Base-by-base conservation (phyloP, 306 rosid genomes). In the Fagus sylvatica region DNA sequence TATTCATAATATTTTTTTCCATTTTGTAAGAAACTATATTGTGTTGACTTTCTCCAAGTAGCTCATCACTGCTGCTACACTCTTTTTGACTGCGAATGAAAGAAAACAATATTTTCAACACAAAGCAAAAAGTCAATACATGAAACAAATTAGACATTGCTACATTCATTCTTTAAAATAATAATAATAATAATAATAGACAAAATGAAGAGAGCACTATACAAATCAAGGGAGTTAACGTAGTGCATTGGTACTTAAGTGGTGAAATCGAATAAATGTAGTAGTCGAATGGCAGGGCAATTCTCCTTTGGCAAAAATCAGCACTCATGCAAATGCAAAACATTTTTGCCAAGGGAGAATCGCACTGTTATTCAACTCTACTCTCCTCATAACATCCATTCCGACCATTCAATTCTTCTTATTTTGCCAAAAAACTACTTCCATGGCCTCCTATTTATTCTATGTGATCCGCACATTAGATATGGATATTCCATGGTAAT, bases 251-350 rank as follows among this genome's bases (percentile, higher is more conserved):
- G 48, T 42, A 42, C 6, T 6, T 54, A 54, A 16, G 42, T 17
- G 7, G 16, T 59, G 69, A 33, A 15, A 62, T 12, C 1, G 42
- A 33, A 34, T 4, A 62, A 36, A 16, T 30, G 46, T 36, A 34
- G 87, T 88, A 71, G 87, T 84, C 73, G 91, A 88, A 88, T 91
- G 83, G 86, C 86, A 85, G 95, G 10, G 95, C 86, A 85, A 84
- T 81, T 72, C 91, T 91, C 89, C 84, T 60, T 81, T 88, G 97
- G 94, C 69, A 12, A 42, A 36, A 62, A 62, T 34, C 42, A 13
- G 28, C 43, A 61, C 30, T 32, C 19, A 22, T 32, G 13, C 42
- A 46, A 15, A 33, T 12, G 55, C 28, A 13, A 19, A 39, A 54
- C 48, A 7, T 40, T 46, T 46, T 55, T 5, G 77, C 77, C 77